Evolutionary conservation across 2,329 filamentous ascomycete species (phyloP).

Genomic region (Ceratocystis ficicola): DNA sequence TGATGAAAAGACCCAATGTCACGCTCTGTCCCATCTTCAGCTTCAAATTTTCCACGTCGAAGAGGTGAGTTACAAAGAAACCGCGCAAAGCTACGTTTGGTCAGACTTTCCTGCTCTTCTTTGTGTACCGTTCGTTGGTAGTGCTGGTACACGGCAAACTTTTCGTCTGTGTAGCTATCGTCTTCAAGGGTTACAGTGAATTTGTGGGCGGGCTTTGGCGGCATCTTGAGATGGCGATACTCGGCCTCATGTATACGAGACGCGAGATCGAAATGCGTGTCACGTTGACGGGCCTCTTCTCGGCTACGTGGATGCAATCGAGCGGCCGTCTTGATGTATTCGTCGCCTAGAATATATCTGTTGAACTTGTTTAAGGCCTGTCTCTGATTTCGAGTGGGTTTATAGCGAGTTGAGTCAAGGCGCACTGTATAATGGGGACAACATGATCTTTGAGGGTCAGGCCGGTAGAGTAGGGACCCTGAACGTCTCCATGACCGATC

Average conservation of each 20-base stretch:
- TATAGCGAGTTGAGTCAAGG: conserved; percentile 53
- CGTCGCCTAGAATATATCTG: conserved; percentile 54
- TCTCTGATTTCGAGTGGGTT: conserved; percentile 57
- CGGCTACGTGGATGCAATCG: conserved; percentile 54
- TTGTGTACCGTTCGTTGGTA: conserved; percentile 65
- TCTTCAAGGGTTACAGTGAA: conserved; percentile 59
- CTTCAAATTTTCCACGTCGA: conserved; percentile 33
- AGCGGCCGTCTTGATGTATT: conserved; percentile 52
- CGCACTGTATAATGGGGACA: conserved; percentile 85
- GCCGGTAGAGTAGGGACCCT: conserved; percentile 59
- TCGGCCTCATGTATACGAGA: conserved; percentile 61
- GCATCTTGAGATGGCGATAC: conserved; percentile 39
- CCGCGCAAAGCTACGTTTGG: conserved; percentile 45
- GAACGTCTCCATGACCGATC: conserved; percentile 70
- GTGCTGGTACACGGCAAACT: conserved; percentile 58
- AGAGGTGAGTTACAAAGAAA: conserved; percentile 67
- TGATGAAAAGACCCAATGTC: conserved; percentile 66
- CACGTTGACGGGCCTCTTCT: conserved; percentile 49
- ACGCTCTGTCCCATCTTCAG: conserved; percentile 40
- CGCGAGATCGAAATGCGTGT: conserved; percentile 54
- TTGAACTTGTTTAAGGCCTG: conserved; percentile 69
- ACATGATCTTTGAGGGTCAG: conserved; percentile 66
- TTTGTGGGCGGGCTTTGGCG: conserved; percentile 52
- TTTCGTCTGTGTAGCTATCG: conserved; percentile 62
- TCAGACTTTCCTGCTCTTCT: conserved; percentile 39